Conservation (phyloP, 140 eudicot species). For the Cichorium intybus region DNA sequence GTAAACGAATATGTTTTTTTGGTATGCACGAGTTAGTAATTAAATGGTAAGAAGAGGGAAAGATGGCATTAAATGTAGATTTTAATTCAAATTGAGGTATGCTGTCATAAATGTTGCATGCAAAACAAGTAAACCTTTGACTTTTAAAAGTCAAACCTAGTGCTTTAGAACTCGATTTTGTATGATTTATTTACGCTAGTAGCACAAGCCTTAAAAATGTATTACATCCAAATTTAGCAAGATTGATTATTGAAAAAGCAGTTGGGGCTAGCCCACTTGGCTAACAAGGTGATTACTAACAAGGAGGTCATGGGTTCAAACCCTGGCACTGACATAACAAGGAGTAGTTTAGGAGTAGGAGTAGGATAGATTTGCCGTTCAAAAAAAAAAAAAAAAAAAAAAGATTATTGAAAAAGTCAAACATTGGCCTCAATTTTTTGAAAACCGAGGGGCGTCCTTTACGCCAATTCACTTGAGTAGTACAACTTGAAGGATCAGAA, state of each 20-base stretch:
- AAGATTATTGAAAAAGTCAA: no score
- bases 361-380: no score
- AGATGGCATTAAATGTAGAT: not conserved
- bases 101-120: no score
- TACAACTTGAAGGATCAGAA: no score
- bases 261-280: no score
- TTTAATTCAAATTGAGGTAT: not conserved
- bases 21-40: not conserved
- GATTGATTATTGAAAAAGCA: not conserved
- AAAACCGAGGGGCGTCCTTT: not conserved
- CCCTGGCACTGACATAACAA: no score
- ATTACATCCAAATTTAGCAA: not conserved
- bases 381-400: no score
- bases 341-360: no score
- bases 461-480: not conserved
- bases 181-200: not conserved
- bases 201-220: not conserved
- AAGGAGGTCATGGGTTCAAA: no score
- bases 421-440: not conserved
- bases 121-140: no score
- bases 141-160: not conserved
- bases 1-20: not conserved
- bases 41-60: not conserved
- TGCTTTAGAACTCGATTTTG: not conserved
- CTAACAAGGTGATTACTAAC: no score